Evolutionary conservation across 305 asterid genomes (phyloP).

Genomic region (Solanum hybrid): DNA sequence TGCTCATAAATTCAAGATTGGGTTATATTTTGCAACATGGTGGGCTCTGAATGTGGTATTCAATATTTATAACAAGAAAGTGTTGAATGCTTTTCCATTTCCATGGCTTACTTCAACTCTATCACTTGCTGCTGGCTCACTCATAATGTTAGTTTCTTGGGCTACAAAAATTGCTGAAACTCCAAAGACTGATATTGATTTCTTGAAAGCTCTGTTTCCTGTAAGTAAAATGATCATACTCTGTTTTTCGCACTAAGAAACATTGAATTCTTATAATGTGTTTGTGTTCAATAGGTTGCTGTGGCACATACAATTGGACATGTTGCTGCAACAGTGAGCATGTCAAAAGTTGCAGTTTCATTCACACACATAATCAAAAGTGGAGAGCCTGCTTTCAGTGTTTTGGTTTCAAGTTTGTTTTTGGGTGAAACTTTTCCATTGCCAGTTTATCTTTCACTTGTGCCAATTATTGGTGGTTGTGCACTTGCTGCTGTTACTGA

Average conservation of each 20-base stretch:
- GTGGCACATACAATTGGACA: neutral
- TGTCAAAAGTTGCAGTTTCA: neutral
- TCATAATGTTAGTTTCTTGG: neutral
- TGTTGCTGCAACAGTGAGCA: neutral
- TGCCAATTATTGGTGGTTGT: neutral
- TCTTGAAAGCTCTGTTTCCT: conserved; percentile 58
- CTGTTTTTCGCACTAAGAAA: neutral
- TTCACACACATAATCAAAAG: conserved; percentile 33
- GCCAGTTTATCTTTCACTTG: conserved; percentile 58
- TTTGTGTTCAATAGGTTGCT: neutral
- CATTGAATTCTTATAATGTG: neutral
- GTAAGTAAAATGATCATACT: conserved; percentile 28
- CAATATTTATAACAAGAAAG: neutral
- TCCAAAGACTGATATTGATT: neutral
- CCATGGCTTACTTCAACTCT: neutral
- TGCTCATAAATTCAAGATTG: neutral
- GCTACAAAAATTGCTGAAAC: neutral
- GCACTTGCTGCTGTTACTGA: neutral
- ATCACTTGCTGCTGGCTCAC: neutral
- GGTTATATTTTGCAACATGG: neutral
- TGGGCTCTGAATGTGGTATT: neutral
- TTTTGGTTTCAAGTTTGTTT: conserved; percentile 22
- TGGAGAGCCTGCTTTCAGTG: neutral
- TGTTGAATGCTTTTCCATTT: neutral
- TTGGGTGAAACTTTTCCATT: conserved; percentile 57